Evolutionary conservation across 2,329 filamentous ascomycete species (phyloP).

Genomic region (Fusarium chaquense): DNA sequence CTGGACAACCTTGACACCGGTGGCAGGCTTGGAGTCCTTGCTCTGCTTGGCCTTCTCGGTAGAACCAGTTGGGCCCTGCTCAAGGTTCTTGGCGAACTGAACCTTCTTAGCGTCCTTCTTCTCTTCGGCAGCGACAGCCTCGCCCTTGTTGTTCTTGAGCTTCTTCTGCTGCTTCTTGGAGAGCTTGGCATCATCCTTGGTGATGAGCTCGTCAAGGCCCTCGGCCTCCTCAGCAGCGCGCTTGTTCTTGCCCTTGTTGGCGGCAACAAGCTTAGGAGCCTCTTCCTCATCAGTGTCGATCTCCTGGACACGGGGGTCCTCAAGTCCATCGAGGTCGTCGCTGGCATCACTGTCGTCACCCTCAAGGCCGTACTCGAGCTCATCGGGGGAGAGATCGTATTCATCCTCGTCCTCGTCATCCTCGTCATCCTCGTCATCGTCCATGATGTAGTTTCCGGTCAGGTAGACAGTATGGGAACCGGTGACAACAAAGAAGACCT

Average conservation of each 20-base stretch:
- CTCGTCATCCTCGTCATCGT: slow-evolving; percentile 72
- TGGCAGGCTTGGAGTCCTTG: slow-evolving; percentile 57
- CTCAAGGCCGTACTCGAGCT: slow-evolving; percentile 78
- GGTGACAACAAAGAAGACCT: slow-evolving; percentile 89
- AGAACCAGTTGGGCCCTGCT: slow-evolving; percentile 90
- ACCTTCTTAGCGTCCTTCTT: slow-evolving; percentile 86
- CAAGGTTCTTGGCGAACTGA: slow-evolving; percentile 98
- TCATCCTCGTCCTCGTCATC: slow-evolving; percentile 77
- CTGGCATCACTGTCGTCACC: slow-evolving; percentile 80
- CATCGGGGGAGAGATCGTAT: slow-evolving; percentile 85
- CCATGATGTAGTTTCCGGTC: slow-evolving; percentile 94
- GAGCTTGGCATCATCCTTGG: slow-evolving; percentile 81
- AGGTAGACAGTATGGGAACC: slow-evolving; percentile 92
- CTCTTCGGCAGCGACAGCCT: slow-evolving; percentile 75
- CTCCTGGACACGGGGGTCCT: slow-evolving; percentile 86
- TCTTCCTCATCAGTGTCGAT: slow-evolving; percentile 81
- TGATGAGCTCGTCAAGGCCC: slow-evolving; percentile 85
- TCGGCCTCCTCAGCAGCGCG: slow-evolving; percentile 81
- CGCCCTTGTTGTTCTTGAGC: slow-evolving; percentile 97
- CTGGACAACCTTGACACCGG: slow-evolving; percentile 82
- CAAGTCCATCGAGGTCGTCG: slow-evolving; percentile 82
- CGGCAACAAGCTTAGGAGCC: slow-evolving; percentile 69
- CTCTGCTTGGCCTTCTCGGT: slow-evolving; percentile 59
- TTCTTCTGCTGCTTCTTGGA: slow-evolving; percentile 99
- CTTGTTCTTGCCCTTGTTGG: slow-evolving; percentile 90